These are phyloP conservation scores for Globisporangium splendens DNA, from an alignment of 352 stramenopile genomes.

Conservation along the genomic window DNA sequence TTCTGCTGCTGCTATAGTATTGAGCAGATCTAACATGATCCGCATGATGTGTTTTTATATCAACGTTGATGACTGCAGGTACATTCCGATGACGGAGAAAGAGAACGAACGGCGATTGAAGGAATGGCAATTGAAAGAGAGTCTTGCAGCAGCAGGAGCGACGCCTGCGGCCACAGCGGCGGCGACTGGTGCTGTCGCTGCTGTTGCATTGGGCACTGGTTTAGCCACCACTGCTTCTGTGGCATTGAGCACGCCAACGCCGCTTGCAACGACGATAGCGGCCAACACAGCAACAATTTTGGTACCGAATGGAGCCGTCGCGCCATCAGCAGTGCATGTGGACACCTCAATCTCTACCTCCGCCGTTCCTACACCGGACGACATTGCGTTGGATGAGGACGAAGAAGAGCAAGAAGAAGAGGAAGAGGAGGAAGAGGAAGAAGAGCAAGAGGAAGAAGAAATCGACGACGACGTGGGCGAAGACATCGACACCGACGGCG, in stretches of 20 bases:
- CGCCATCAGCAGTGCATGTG: not conserved
- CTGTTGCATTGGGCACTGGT: not conserved
- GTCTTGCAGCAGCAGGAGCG: constrained; percentile 14
- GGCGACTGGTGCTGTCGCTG: not conserved
- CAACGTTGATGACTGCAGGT: constrained; percentile 20
- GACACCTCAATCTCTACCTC: not conserved
- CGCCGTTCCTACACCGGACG: constrained; percentile 18
- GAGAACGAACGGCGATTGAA: constrained; percentile 74
- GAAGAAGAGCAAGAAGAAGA: constrained; percentile 52
- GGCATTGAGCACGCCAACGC: not conserved
- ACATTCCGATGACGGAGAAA: constrained; percentile 72
- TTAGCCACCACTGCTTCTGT: not conserved
- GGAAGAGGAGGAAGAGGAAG: constrained; percentile 45
- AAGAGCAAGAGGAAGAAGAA: constrained; percentile 29
- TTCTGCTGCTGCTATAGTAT: not conserved
- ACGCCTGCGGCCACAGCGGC: constrained; percentile 13
- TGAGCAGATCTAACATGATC: not conserved
- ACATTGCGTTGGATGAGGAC: constrained; percentile 35
- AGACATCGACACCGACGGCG: constrained; percentile 20
- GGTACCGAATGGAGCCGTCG: not conserved
- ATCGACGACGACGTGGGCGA: constrained; percentile 30
- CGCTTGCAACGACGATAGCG: not conserved
- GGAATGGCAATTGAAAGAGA: constrained; percentile 79
- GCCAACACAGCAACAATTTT: not conserved
- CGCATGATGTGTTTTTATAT: constrained; percentile 4